These are phyloP conservation scores for Carpinus viminea DNA, from an alignment of 306 rosid genomes.

Conservation along the genomic window DNA sequence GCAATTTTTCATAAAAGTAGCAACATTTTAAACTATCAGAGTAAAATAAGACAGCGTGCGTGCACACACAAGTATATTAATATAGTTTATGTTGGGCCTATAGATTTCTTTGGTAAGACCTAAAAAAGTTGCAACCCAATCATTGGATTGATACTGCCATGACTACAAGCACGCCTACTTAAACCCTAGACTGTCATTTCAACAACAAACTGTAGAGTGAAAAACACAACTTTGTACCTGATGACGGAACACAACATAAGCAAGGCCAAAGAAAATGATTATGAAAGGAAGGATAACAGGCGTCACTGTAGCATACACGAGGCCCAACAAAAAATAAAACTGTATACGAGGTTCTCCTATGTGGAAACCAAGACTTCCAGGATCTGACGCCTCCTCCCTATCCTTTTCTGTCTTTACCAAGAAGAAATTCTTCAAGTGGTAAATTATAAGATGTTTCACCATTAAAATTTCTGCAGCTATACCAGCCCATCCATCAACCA, in stretches of 20 bases:
- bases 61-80: neutral
- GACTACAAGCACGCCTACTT: neutral
- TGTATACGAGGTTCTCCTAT: constrained; percentile 97
- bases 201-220: neutral
- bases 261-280: constrained; percentile 79
- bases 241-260: constrained; percentile 92
- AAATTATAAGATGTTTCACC: constrained; percentile 83
- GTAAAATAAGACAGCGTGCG: neutral
- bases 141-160: neutral
- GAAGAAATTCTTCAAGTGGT: constrained; percentile 91
- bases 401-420: constrained; percentile 97
- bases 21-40: neutral
- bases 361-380: constrained; percentile 96
- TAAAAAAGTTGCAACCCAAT: neutral
- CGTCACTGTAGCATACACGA: constrained; percentile 80
- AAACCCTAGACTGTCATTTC: neutral
- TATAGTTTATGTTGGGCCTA: neutral
- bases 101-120: neutral
- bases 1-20: neutral
- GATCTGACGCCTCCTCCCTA: constrained; percentile 96
- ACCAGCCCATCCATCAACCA: constrained; percentile 99
- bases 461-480: constrained; percentile 95
- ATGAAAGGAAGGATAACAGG: constrained; percentile 92
- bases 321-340: constrained; percentile 81
- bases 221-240: constrained; percentile 53